Base-by-base conservation (phyloP, 1,284 basidiomycete species). In the Thecaphora frezii region DNA sequence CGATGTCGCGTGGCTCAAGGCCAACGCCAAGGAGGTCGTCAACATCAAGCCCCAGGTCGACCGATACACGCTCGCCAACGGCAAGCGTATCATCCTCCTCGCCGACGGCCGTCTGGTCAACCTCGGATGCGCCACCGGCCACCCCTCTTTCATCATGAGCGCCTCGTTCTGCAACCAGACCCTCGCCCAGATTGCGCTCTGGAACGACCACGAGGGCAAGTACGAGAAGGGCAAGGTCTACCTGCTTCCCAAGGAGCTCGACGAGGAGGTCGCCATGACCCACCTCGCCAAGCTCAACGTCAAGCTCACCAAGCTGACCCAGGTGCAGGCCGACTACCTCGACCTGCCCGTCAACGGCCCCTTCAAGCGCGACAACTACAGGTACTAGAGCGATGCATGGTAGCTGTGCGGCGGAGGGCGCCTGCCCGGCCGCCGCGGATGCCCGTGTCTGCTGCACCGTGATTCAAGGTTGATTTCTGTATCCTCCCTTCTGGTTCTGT, bases 21-120 rank as follows among this genome's bases (percentile, higher is more conserved):
- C 85, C 68, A 94, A 93, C 80, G 93, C 96, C 69, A 87, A 85
- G 79, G 84, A 87, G 61, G 86, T 83, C 67, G 84, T 88, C 80
- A 97, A 98, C 84, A 85, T 99, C 84, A 99, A 99, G 86, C 96
- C 94, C 74, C 94, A 99, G 84, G 96, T 99, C 53, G 94, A 99
- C 83, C 90, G 94, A 72, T 98, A 84, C 87, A 96, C 91, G 76
- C 91, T 94, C 88, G 57, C 66, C 56, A 73, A 65, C 66, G 76
- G 74, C 68, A 68, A 69, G 59, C 94, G 97, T 84, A 83, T 99
- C 83, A 89, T 99, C 82, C 88, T 99, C 54, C 90, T 99, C 64
- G 94, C 94, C 54, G 92, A 97, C 80, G 94, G 94, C 68, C 94
- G 96, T 84, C 89, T 98, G 64, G 94, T 98, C 81, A 98, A 98